These are phyloP conservation scores for Thuja plicata DNA, from an alignment of 83 land plant species.

Conservation along the genomic window DNA sequence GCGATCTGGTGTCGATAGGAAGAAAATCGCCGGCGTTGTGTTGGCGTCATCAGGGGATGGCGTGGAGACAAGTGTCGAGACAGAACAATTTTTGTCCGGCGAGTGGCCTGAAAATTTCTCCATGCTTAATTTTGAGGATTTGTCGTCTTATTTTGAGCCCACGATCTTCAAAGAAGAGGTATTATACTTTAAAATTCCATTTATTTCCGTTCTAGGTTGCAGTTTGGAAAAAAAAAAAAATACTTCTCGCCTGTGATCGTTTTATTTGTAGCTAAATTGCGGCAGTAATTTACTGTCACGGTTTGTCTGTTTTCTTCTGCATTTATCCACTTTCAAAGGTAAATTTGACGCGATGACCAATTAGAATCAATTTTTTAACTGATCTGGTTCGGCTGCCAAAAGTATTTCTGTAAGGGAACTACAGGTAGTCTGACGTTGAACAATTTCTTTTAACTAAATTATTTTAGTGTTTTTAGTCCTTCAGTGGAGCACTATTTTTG, in stretches of 20 bases:
- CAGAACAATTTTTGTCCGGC: constrained; percentile 40
- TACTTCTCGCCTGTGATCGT: neutral
- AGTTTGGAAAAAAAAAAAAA: too few relatives aligned
- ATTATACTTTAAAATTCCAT: too few relatives aligned
- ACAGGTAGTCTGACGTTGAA: too few relatives aligned
- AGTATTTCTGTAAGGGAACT: too few relatives aligned
- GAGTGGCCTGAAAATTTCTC: constrained; percentile 67
- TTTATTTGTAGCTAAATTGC: neutral
- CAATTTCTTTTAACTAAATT: too few relatives aligned
- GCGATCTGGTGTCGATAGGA: neutral
- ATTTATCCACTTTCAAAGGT: neutral
- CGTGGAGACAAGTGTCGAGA: constrained; percentile 29
- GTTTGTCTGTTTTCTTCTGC: neutral
- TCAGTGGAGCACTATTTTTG: too few relatives aligned
- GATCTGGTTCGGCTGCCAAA: too few relatives aligned
- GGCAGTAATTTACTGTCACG: neutral
- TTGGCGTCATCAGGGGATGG: neutral
- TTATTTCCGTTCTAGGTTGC: too few relatives aligned
- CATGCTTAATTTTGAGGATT: constrained; percentile 46
- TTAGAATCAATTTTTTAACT: neutral
- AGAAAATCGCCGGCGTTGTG: neutral
- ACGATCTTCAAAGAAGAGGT: constrained; percentile 39
- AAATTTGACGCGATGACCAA: neutral
- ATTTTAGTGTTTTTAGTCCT: too few relatives aligned
- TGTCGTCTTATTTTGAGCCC: constrained; percentile 42